Conservation (phyloP, 108 stramenopile species). For the Skeletonema menzelii region DNA sequence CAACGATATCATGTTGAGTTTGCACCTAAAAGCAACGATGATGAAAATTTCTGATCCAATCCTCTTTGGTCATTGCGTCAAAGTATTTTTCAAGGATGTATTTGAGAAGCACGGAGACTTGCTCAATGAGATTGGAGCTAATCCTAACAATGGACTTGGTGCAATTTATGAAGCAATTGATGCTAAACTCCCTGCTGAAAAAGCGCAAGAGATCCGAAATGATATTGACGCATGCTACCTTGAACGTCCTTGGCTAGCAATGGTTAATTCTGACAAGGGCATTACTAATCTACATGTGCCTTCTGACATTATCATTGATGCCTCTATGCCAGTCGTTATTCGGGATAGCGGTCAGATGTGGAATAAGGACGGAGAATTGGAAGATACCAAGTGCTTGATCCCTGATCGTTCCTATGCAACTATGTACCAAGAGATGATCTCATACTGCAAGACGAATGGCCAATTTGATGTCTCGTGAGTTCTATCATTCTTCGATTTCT, state of each 20-base stretch:
- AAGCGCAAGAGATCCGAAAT: conserved; percentile 61
- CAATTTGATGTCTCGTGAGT: conserved; percentile 86
- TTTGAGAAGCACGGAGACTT: conserved; percentile 85
- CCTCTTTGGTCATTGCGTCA: conserved; percentile 92
- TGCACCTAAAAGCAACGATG: conserved; percentile 96
- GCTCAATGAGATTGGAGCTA: conserved; percentile 84
- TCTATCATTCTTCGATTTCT: not conserved
- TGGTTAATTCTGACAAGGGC: conserved; percentile 91
- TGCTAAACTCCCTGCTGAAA: conserved; percentile 53
- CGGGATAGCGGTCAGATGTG: conserved; percentile 95
- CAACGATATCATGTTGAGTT: conserved; percentile 70
- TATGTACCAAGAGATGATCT: conserved; percentile 88
- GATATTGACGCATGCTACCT: conserved; percentile 88
- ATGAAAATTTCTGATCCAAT: conserved; percentile 96
- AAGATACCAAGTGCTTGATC: conserved; percentile 93
- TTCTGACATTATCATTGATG: conserved; percentile 89
- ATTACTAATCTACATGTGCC: conserved; percentile 89
- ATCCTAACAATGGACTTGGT: conserved; percentile 89
- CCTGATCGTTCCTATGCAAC: conserved; percentile 92
- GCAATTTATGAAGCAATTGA: conserved; percentile 69
- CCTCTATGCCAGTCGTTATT: conserved; percentile 90
- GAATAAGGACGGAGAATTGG: conserved; percentile 87
- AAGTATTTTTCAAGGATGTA: conserved; percentile 85
- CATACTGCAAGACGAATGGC: conserved; percentile 83
- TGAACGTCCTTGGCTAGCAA: conserved; percentile 89